A percentile compares a stretch with the other conserved stretches of the same genome.
Evolutionary conservation across 2,329 filamentous ascomycete genomes (phyloP).

Genomic region (Fusarium cicatricum): DNA sequence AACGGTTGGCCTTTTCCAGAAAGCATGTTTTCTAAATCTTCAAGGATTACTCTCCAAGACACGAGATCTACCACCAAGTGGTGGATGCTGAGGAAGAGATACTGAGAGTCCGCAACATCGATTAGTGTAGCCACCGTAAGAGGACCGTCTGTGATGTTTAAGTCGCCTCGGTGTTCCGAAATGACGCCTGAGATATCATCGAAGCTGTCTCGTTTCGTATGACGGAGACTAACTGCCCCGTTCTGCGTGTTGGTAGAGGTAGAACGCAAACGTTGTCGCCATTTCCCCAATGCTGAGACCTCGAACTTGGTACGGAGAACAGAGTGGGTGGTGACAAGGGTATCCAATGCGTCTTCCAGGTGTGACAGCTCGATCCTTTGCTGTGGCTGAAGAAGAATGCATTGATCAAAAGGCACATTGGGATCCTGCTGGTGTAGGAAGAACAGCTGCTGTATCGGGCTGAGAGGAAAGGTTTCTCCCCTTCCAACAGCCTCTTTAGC

Average conservation of each 20-base stretch:
- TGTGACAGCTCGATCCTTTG: neutral
- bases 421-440: conserved; percentile 1
- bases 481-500: neutral
- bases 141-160: neutral
- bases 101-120: neutral
- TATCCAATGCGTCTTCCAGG: neutral
- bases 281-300: neutral
- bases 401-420: conserved; percentile 3
- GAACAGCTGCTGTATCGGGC: conserved; percentile 5
- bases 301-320: conserved; percentile 2
- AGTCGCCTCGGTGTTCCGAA: neutral
- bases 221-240: neutral
- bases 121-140: neutral
- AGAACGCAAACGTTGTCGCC: neutral
- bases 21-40: conserved; percentile 4
- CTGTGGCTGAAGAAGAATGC: neutral
- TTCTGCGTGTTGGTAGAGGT: neutral
- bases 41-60: conserved; percentile 24
- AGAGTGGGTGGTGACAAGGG: neutral
- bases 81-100: conserved; percentile 4
- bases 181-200: neutral
- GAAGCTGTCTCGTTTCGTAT: neutral
- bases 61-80: conserved; percentile 29
- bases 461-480: neutral
- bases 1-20: neutral